Base-by-base conservation (phyloP, 768 basidiomycete genomes). In the Pilatotrama ljubarskyi region DNA sequence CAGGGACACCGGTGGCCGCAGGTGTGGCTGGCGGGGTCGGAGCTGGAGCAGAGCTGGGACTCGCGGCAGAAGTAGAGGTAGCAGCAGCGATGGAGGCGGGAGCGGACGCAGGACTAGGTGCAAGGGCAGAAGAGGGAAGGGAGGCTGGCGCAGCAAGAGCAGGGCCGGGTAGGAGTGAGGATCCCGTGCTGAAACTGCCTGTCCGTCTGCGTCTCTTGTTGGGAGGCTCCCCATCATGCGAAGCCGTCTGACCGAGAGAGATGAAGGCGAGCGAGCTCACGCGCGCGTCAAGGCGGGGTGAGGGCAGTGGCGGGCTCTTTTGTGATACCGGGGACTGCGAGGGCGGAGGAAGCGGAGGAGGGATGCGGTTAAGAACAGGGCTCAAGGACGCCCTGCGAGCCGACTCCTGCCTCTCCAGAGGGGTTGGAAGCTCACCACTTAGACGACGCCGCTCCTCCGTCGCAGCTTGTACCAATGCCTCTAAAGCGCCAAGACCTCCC, bases 401-500 rank as follows among this genome's bases (percentile, higher is more conserved):
- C 7, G 52, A 24, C 24, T 63, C 61, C 13, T 36, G 43, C 11
- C 26, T 29, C 18, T 63, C 56, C 1, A 54, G 13, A 44, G 56
- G 52, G n/a, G 61, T 58, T 4, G 56, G 52, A 48, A 65, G 55
- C 48, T 71, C 67, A 46, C 71, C 66, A 61, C 75, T 71, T 50
- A 89, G 76, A 26, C 86, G 74, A 35, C 81, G 77, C 44, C 83
- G 80, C 65, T 89, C 88, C 66, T 86, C 82, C 0, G 84, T 83
- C 4, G 88, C 88, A 20, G 82, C 87, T 72, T 88, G 85, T 11
- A 87, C 88, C 42, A 90, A 80, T 2, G 85, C 86, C 46, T 90
- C 87, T 49, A 90, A 73, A 22, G 81, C 81, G 3, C 74, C 67
- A 20, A 68, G 56, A 15, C 64, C 69, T 40, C 63, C 65, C 0